These are phyloP conservation scores for Aspergillus udagawae DNA, from an alignment of 2,329 filamentous ascomycete species.

Conservation along the genomic window DNA sequence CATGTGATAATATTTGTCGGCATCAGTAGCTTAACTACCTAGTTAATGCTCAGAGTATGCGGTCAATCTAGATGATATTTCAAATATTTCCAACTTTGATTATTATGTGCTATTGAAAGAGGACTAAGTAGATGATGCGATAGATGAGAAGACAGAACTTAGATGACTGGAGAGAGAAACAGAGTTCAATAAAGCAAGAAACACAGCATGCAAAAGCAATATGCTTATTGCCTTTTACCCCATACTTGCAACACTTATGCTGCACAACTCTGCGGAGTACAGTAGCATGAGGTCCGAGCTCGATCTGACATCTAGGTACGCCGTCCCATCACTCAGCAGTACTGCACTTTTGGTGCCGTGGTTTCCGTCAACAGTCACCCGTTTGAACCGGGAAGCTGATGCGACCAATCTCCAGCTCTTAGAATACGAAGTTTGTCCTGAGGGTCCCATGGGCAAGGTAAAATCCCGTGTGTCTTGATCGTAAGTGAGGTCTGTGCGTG, in stretches of 20 bases:
- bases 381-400: neutral
- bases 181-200: neutral
- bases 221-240: neutral
- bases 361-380: neutral
- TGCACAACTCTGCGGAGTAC: neutral
- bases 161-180: neutral
- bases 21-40: neutral
- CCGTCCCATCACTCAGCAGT: neutral
- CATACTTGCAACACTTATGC: neutral
- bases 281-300: neutral
- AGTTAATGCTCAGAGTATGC: neutral
- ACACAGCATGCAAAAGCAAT: neutral
- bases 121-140: neutral
- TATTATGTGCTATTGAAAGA: too few species aligned
- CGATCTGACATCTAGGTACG: neutral
- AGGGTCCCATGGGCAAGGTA: neutral
- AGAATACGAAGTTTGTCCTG: neutral
- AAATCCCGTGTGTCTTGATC: neutral
- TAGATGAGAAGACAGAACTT: neutral
- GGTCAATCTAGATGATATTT: neutral
- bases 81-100: neutral
- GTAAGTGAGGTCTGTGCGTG: neutral
- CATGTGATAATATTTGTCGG: neutral
- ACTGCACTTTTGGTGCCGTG: neutral
- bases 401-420: neutral